phyloP scores from a whole-genome alignment of 75 land plant genomes.

The Cunninghamia lanceolata region DNA sequence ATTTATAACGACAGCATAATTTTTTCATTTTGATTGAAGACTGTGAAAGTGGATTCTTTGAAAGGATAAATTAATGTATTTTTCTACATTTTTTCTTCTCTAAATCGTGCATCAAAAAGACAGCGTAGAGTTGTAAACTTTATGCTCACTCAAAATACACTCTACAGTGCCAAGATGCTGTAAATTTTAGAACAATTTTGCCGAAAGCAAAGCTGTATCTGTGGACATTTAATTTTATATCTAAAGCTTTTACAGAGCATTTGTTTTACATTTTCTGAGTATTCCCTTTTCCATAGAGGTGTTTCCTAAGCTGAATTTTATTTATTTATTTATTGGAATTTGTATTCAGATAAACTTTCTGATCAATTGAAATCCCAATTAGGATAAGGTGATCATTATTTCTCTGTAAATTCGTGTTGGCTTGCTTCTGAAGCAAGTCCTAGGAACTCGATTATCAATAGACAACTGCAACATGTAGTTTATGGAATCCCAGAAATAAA shows the following conservation, averaged over 20 bases:
- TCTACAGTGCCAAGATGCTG: slow-evolving; percentile 29
- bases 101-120: not conserved
- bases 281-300: not conserved
- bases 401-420: not conserved
- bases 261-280: not conserved
- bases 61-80: not conserved
- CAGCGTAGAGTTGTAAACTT: slow-evolving; percentile 21
- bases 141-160: slow-evolving; percentile 13
- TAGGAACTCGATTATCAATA: not conserved
- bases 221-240: not conserved
- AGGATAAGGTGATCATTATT: not conserved
- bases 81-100: not conserved
- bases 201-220: slow-evolving; percentile 19
- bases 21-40: not conserved
- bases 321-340: not conserved
- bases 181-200: not conserved
- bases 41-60: slow-evolving; percentile 11
- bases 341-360: not conserved
- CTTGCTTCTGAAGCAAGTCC: not conserved
- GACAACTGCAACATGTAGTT: not conserved
- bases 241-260: not conserved
- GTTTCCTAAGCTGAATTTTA: not conserved
- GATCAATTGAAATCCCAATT: not conserved
- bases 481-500: not conserved
- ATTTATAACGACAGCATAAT: not conserved